phyloP scores from a whole-genome alignment of 176 grass and related monocot species.

The Aegilops umbellulata region DNA sequence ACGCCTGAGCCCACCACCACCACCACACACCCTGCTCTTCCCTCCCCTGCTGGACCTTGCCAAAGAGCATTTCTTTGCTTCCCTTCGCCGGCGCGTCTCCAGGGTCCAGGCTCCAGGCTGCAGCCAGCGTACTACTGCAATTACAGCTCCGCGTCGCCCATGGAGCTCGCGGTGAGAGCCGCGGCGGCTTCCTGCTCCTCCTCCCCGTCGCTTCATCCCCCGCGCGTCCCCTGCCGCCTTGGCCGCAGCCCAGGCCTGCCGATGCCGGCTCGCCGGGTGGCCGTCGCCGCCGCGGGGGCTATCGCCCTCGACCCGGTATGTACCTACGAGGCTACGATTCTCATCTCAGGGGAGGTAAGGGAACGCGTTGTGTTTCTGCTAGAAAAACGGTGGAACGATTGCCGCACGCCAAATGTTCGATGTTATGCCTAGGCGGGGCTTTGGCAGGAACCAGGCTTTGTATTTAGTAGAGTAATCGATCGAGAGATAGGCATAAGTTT shows the following conservation, averaged over 20 bases:
- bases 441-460: background rate
- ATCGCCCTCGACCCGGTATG: constrained; percentile 51
- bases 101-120: background rate
- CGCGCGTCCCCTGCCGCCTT: background rate
- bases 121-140: too few relatives aligned
- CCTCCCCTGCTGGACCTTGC: background rate
- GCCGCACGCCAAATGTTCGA: too few relatives aligned
- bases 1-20: background rate
- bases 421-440: background rate
- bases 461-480: too few relatives aligned
- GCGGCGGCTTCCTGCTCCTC: constrained; percentile 7
- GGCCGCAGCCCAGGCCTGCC: background rate
- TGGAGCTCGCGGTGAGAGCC: constrained; percentile 33
- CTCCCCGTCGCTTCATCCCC: constrained; percentile 3
- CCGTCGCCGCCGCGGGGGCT: background rate
- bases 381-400: background rate
- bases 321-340: background rate
- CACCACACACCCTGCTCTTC: background rate
- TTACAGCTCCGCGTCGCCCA: constrained; percentile 12
- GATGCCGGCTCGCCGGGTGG: constrained; percentile 16
- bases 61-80: background rate
- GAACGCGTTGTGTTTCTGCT: background rate
- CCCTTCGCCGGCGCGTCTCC: background rate
- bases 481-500: too few relatives aligned
- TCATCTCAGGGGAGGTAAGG: background rate